Base-by-base conservation (phyloP, 2,329 filamentous ascomycete genomes). In the Clarireedia paspali region DNA sequence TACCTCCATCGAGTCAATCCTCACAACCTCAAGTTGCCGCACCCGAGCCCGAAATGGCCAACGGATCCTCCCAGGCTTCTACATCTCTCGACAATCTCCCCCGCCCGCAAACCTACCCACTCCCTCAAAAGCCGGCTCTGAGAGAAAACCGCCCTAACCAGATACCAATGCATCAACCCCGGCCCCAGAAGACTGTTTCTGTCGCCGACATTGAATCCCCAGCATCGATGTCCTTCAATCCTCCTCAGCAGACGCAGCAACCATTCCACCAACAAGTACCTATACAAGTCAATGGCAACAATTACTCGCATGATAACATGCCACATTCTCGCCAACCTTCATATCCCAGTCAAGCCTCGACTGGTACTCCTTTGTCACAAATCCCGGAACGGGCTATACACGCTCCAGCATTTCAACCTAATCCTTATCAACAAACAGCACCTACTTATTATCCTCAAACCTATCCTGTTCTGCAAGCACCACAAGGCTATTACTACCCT, bases 241-340 rank as follows among this genome's bases (percentile, higher is more conserved):
- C 79, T 60, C 80, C 82, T 14, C 81, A 82, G 65, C 81, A 85
- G 67, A 78, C 87, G 65, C 87, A 92, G 65, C 89, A 91, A 68
- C 89, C 91, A 0, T 96, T 97, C 77, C 91, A 96, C 64, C 91
- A 96, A 65, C 91, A 96, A 71, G 84, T 96, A n/a, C 92, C 91
- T 2, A 73, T 85, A 4, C 87, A 91, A 63, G 80, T 90, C 48
- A 76, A 76, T 59, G 78, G 79, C 40, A 82, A 81, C 58, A 74
- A 75, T 24, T 78, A 81, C 48, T 72, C 75, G 5, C 77, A 72
- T 27, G 73, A 84, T 42, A 74, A 63, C n/a, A 77, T 75, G 57
- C 57, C 69, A 24, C 88, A 91, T 67, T 74, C 76, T 20, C 83
- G 86, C 26, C 82, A 88, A 63, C 75, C 80, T 2, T 88, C 87